Evolutionary conservation across 2,329 filamentous ascomycete genomes (phyloP), one percentile per base, ranked within the genome.

Genomic region (Fusarium chaquense): DNA sequence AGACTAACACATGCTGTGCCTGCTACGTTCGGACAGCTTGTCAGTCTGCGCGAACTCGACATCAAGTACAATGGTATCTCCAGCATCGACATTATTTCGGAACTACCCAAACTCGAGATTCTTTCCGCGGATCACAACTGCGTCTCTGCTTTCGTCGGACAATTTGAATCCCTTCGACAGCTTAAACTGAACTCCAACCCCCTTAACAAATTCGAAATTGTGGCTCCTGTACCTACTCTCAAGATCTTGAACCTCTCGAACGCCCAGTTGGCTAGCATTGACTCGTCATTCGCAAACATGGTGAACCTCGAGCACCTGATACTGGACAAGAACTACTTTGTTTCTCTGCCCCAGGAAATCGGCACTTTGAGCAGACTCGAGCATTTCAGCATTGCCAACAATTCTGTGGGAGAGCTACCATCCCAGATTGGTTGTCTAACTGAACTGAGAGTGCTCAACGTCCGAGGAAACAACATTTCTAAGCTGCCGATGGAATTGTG

Each of bases 241-340:
- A 95, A 93, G 68, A 89, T 91, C 20, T 85, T 99, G 53, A 98
- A 97, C 75, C 84, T 99, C 58, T 96, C 94, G 9, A 95, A 94
- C 56, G 94, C 92, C 8, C 97, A 98, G 79, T 84, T 99, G 44
- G 92, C 94, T 4, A 93, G 94, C 75, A 90, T 99, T 54, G 96
- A 98, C 76, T 90, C 92, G 46, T 87, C 95, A 16, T 98, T 97
- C 77, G 90, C 91, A 71, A 94, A 95, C 76, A 90, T 98, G 81
- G 87, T 92, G 11, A 96, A 94, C 73, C 81, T 99, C 45, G 93
- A 95, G 61, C 94, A 94, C 74, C 86, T 99, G 24, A 91, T 95
- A 20, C 85, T 99, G 56, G 95, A 98, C 81, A 94, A 93, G 77
- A 99, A 99, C 76, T 97, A 98, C 77, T 97, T 99, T 73, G 94